These are phyloP conservation scores for Colletotrichum spinosum DNA, from an alignment of 2,329 filamentous ascomycete species.

Conservation along the genomic window DNA sequence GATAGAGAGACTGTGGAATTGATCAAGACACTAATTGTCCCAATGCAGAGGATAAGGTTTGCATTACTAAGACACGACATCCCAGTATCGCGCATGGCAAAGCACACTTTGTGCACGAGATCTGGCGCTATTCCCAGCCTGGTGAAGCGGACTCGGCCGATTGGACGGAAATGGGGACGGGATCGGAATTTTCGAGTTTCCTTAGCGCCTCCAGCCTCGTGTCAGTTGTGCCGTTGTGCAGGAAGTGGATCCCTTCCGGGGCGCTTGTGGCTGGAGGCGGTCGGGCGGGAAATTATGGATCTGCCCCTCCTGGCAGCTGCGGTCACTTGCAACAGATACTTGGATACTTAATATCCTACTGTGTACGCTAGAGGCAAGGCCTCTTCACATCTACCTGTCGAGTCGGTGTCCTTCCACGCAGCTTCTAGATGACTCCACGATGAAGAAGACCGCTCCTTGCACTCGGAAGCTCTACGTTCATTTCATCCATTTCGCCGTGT, in stretches of 20 bases:
- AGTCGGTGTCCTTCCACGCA: slow-evolving; percentile 19
- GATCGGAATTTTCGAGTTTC: slow-evolving; percentile 30
- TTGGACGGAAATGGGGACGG: slow-evolving; percentile 31
- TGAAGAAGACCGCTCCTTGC: slow-evolving; percentile 9
- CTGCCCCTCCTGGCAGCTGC: slow-evolving; percentile 28
- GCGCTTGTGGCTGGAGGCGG: slow-evolving; percentile 22
- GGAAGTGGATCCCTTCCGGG: slow-evolving; percentile 13
- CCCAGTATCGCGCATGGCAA: slow-evolving; percentile 24
- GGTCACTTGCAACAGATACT: slow-evolving; percentile 24
- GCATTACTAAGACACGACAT: slow-evolving; percentile 36
- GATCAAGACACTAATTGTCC: slow-evolving; percentile 20
- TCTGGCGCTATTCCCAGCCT: slow-evolving; percentile 27
- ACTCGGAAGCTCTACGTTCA: slow-evolving; percentile 12
- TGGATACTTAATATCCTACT: too few relatives aligned
- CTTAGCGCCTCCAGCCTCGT: slow-evolving; percentile 32
- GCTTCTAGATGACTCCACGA: slow-evolving; percentile 31
- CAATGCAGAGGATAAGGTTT: slow-evolving; percentile 38
- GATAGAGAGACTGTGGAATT: too few relatives aligned
- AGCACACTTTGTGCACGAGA: slow-evolving; percentile 34
- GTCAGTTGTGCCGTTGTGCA: slow-evolving; percentile 33
- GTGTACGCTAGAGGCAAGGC: too few relatives aligned
- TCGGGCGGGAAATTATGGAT: background rate
- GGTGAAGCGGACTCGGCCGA: slow-evolving; percentile 11
- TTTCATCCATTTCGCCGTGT: slow-evolving; percentile 14
- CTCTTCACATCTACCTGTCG: background rate